Conservation (phyloP, 352 stramenopile species). For the Pythium periplocum region DNA sequence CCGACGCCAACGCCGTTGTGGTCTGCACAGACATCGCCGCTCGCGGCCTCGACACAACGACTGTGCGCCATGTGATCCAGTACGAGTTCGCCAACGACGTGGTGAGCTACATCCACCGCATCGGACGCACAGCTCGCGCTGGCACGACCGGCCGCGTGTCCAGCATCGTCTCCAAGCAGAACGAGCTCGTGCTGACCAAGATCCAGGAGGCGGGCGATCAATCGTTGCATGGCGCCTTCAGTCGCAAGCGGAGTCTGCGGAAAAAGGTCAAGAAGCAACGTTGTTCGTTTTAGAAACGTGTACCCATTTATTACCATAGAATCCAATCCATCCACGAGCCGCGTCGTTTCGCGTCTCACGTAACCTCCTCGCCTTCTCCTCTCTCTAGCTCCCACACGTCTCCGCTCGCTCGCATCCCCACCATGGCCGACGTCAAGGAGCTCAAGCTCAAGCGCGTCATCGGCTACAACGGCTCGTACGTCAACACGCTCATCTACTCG, state of each 20-base stretch:
- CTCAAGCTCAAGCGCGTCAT: constrained; percentile 74
- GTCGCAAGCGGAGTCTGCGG: constrained; percentile 71
- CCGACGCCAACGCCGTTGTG: constrained; percentile 32
- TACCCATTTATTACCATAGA: too few relatives aligned
- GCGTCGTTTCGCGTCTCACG: constrained; percentile 5
- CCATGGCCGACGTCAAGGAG: constrained; percentile 66
- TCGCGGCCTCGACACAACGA: constrained; percentile 63
- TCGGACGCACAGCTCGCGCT: constrained; percentile 63
- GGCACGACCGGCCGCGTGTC: constrained; percentile 57
- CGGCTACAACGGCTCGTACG: constrained; percentile 70
- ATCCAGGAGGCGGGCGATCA: constrained; percentile 47
- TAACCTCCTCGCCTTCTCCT: too few relatives aligned
- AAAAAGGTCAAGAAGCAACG: constrained; percentile 72
- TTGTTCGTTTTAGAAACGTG: too few relatives aligned
- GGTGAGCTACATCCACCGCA: constrained; percentile 79
- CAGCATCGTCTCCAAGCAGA: constrained; percentile 61
- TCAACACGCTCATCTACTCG: constrained; percentile 76
- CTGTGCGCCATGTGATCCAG: constrained; percentile 70
- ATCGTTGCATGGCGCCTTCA: constrained; percentile 66
- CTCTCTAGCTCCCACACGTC: too few relatives aligned
- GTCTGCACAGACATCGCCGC: constrained; percentile 79
- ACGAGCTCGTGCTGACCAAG: constrained; percentile 56
- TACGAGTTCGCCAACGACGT: constrained; percentile 79
- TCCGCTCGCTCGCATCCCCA: neutral
- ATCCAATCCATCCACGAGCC: too few relatives aligned